Percentiles rank a stretch among this genome's conserved stretches.
Conservation (phyloP, 2,329 filamentous ascomycete genomes). For the Phoma sp. region DNA sequence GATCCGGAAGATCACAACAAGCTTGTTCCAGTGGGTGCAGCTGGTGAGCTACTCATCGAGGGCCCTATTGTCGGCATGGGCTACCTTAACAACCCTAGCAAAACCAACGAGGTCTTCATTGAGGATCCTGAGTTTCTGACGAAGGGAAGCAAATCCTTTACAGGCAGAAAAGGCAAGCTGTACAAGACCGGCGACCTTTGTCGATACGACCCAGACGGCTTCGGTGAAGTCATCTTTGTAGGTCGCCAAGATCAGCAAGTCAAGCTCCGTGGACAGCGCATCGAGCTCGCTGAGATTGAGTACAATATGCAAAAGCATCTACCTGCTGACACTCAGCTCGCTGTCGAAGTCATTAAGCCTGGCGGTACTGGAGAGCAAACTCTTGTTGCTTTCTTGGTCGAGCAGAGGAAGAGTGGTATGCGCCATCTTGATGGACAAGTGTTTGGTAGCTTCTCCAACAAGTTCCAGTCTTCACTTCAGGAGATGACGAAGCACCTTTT, state of each 20-base stretch:
- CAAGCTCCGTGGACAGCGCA: slow-evolving; percentile 50
- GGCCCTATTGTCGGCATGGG: slow-evolving; percentile 57
- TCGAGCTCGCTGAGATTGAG: slow-evolving; percentile 48
- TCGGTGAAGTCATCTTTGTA: slow-evolving; percentile 45
- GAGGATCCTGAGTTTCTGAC: slow-evolving; percentile 63
- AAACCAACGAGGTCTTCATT: slow-evolving; percentile 47
- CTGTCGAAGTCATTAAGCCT: slow-evolving; percentile 57
- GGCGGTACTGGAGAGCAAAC: slow-evolving; percentile 39
- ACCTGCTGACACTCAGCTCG: slow-evolving; percentile 48
- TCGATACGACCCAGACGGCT: slow-evolving; percentile 57
- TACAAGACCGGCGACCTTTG: slow-evolving; percentile 46
- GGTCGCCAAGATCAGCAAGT: slow-evolving; percentile 48
- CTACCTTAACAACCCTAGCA: slow-evolving; percentile 45
- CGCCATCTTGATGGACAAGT: slow-evolving; percentile 39
- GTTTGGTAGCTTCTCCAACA: slow-evolving; percentile 40
- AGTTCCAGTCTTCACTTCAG: slow-evolving; percentile 36
- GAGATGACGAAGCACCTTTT: slow-evolving; percentile 39
- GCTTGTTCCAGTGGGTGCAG: slow-evolving; percentile 47
- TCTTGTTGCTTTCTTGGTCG: slow-evolving; percentile 43
- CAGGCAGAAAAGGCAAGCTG: slow-evolving; percentile 56
- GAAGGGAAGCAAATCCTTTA: slow-evolving; percentile 65
- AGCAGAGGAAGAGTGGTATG: slow-evolving; percentile 38
- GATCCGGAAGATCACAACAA: slow-evolving; percentile 49
- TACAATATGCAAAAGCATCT: slow-evolving; percentile 50
- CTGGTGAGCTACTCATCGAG: slow-evolving; percentile 64